Evolutionary conservation across 2,329 filamentous ascomycete species (phyloP).

Genomic region (Aspergillus unguis): DNA sequence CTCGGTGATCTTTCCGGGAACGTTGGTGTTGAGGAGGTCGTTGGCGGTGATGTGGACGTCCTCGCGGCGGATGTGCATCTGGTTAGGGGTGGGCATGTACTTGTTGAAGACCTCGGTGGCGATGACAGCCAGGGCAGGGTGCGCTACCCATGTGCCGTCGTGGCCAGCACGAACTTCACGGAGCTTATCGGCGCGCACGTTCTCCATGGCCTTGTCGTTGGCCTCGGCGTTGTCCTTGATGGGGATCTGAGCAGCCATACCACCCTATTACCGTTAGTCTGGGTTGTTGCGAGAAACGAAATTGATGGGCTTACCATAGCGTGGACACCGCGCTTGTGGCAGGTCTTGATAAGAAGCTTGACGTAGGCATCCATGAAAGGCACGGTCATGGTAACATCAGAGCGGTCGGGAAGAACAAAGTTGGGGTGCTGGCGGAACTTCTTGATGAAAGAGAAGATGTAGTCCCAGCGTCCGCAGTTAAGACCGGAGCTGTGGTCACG

Average conservation of each 20-base stretch:
- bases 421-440: conserved; percentile 93
- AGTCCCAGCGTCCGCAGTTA: conserved; percentile 99
- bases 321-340: conserved; percentile 94
- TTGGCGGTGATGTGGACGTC: conserved; percentile 82
- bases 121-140: conserved; percentile 85
- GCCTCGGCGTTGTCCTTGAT: conserved; percentile 92
- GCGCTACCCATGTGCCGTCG: conserved; percentile 96
- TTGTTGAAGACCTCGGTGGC: conserved; percentile 94
- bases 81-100: conserved; percentile 98
- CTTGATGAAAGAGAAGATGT: conserved; percentile 99
- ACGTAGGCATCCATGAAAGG: conserved; percentile 99
- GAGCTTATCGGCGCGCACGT: conserved; percentile 90
- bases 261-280: conserved; percentile 49
- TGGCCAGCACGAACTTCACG: conserved; percentile 93
- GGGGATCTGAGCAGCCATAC: conserved; percentile 98
- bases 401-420: conserved; percentile 91
- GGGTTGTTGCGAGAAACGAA: not conserved
- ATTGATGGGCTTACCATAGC: conserved; percentile 65
- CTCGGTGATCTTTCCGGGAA: conserved; percentile 87
- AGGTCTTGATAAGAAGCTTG: conserved; percentile 96
- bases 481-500: conserved; percentile 93
- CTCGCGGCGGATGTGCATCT: conserved; percentile 85
- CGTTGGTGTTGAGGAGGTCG: conserved; percentile 96
- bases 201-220: conserved; percentile 92
- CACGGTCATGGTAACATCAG: conserved; percentile 91